These are phyloP conservation scores for Pestalotiopsis sp. DNA, from an alignment of 2,329 filamentous ascomycete species.

Conservation along the genomic window DNA sequence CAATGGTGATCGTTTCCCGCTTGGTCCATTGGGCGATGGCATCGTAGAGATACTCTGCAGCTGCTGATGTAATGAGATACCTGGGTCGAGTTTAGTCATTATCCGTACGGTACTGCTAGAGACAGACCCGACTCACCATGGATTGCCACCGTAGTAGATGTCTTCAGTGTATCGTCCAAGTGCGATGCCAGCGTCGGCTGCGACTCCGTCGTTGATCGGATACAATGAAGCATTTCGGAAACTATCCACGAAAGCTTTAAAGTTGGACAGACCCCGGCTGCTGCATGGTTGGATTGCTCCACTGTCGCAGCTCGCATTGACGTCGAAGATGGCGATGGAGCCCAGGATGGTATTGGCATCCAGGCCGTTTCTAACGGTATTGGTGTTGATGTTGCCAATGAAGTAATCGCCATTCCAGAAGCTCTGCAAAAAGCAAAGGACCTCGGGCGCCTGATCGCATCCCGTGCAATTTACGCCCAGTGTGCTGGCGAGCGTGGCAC, in stretches of 20 bases:
- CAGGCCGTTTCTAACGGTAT: conserved; percentile 52
- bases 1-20: conserved; percentile 50
- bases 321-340: conserved; percentile 52
- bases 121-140: conserved; percentile 41
- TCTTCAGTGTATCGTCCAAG: conserved; percentile 54
- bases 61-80: conserved; percentile 56
- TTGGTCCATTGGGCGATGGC: conserved; percentile 56
- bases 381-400: conserved; percentile 52
- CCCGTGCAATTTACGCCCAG: conserved; percentile 51
- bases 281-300: conserved; percentile 61
- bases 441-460: conserved; percentile 52
- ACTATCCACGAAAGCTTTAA: conserved; percentile 57
- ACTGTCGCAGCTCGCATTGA: conserved; percentile 50
- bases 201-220: conserved; percentile 51
- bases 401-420: conserved; percentile 63
- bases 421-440: conserved; percentile 55
- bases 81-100: conserved; percentile 15
- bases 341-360: conserved; percentile 58
- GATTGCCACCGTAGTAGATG: conserved; percentile 58
- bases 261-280: conserved; percentile 51
- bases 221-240: conserved; percentile 53
- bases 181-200: conserved; percentile 44
- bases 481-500: conserved; percentile 50
- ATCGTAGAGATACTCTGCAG: conserved; percentile 61
- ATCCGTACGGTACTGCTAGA: background rate